phyloP scores from a whole-genome alignment of 768 basidiomycete genomes.

The Scleroderma citrinum region DNA sequence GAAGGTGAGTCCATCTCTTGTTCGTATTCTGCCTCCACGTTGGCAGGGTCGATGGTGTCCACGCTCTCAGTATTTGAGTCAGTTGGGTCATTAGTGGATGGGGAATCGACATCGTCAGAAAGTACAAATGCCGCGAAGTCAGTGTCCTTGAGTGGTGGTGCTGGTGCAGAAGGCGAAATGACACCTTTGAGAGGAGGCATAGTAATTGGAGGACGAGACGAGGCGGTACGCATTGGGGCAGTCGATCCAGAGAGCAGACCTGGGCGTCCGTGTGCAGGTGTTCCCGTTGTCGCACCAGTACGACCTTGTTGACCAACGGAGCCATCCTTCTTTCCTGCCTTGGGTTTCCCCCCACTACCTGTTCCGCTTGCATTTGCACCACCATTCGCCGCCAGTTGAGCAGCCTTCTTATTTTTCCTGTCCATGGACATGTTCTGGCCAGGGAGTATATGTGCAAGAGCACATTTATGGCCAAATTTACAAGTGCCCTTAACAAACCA shows the following conservation, averaged over 20 bases:
- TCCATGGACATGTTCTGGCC: conserved; percentile 96
- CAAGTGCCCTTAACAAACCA: conserved; percentile 95
- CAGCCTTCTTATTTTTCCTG: conserved; percentile 93
- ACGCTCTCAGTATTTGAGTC: background rate
- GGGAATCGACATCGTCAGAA: conserved; percentile 48
- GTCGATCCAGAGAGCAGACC: conserved; percentile 50
- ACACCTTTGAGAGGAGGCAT: conserved; percentile 66
- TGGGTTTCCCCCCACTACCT: conserved; percentile 27
- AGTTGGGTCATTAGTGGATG: background rate
- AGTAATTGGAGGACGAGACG: conserved; percentile 54
- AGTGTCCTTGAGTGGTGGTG: conserved; percentile 69
- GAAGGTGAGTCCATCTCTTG: background rate
- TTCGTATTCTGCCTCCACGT: conserved; percentile 11
- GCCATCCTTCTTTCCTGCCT: conserved; percentile 33
- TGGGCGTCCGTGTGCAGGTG: conserved; percentile 11
- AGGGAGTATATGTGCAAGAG: conserved; percentile 89
- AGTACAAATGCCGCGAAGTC: conserved; percentile 67
- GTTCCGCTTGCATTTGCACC: conserved; percentile 31
- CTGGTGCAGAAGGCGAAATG: conserved; percentile 72
- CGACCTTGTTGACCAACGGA: conserved; percentile 18
- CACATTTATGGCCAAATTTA: conserved; percentile 79
- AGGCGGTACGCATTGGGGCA: conserved; percentile 53
- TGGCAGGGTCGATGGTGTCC: conserved; percentile 11
- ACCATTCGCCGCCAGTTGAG: conserved; percentile 57
- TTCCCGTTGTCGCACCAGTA: conserved; percentile 6